Conservation (phyloP, 768 basidiomycete genomes). For the Pleurotus giganteus region DNA sequence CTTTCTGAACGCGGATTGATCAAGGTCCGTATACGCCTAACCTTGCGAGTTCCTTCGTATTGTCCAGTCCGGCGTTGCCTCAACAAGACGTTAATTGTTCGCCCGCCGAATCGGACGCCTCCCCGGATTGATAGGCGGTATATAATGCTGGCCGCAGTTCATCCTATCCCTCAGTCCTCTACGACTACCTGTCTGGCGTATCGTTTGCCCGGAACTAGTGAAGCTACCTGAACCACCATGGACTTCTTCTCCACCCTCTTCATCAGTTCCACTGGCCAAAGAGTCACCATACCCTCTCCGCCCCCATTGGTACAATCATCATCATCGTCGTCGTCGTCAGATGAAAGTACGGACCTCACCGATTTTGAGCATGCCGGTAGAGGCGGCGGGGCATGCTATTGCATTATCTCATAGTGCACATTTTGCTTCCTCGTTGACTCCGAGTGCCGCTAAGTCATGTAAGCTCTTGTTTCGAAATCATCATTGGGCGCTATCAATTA, state of each 20-base stretch:
- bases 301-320: background rate
- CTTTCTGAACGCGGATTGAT: too few relatives aligned
- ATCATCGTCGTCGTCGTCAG: background rate
- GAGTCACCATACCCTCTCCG: background rate
- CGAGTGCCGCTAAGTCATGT: too few relatives aligned
- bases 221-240: background rate
- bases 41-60: too few relatives aligned
- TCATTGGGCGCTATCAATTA: background rate
- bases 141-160: too few relatives aligned
- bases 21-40: too few relatives aligned
- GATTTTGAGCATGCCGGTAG: background rate
- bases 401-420: background rate
- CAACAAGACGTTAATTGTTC: too few relatives aligned
- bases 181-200: too few relatives aligned
- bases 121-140: too few relatives aligned
- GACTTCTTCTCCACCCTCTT: conserved; percentile 4
- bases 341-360: background rate
- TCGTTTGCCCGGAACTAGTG: background rate
- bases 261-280: background rate
- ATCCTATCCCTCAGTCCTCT: too few relatives aligned
- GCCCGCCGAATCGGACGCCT: too few relatives aligned
- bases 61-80: too few relatives aligned
- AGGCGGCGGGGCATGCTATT: conserved; percentile 1
- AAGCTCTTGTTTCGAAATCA: too few relatives aligned
- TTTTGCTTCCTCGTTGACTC: background rate